Evolutionary conservation across 768 basidiomycete genomes (phyloP).

Genomic region (Hygrophorus pudorinus): DNA sequence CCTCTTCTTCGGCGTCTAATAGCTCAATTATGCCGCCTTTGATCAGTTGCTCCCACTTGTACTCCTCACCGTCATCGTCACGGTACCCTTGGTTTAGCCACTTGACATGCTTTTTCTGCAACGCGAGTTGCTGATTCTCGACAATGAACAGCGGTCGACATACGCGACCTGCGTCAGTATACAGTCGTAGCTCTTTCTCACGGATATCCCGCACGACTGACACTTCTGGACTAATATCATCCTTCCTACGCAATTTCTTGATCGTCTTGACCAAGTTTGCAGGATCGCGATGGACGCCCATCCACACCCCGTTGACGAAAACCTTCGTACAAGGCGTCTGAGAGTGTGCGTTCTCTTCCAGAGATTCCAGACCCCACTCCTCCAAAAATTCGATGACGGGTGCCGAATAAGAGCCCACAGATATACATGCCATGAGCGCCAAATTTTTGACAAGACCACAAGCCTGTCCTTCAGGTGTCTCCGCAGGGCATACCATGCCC

Average conservation of each 20-base stretch:
- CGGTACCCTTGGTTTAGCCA: conserved; percentile 46
- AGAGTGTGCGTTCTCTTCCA: conserved; percentile 89
- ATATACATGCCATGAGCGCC: conserved; percentile 95
- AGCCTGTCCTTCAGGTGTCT: conserved; percentile 98
- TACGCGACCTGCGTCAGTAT: conserved; percentile 94
- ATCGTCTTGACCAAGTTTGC: conserved; percentile 88
- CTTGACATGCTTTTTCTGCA: conserved; percentile 79
- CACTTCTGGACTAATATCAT: conserved; percentile 92
- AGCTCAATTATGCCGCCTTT: conserved; percentile 87
- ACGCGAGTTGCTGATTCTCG: conserved; percentile 73
- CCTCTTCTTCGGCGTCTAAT: conserved; percentile 97
- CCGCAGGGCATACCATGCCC: conserved; percentile 99
- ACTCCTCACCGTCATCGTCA: conserved; percentile 48
- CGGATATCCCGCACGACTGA: conserved; percentile 97
- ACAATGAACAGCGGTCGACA: conserved; percentile 97
- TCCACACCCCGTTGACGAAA: conserved; percentile 99
- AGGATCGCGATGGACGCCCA: conserved; percentile 95
- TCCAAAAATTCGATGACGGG: conserved; percentile 98
- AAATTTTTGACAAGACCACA: conserved; percentile 99
- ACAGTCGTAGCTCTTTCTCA: conserved; percentile 87
- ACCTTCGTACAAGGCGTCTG: conserved; percentile 85
- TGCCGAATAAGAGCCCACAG: conserved; percentile 91
- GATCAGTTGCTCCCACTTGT: conserved; percentile 79
- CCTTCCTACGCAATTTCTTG: conserved; percentile 84
- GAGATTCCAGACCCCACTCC: conserved; percentile 93